A percentile compares a stretch with the other conserved stretches of the same genome.
phyloP scores from a whole-genome alignment of 2,329 filamentous ascomycete species.

The Penicillium oxalicum region DNA sequence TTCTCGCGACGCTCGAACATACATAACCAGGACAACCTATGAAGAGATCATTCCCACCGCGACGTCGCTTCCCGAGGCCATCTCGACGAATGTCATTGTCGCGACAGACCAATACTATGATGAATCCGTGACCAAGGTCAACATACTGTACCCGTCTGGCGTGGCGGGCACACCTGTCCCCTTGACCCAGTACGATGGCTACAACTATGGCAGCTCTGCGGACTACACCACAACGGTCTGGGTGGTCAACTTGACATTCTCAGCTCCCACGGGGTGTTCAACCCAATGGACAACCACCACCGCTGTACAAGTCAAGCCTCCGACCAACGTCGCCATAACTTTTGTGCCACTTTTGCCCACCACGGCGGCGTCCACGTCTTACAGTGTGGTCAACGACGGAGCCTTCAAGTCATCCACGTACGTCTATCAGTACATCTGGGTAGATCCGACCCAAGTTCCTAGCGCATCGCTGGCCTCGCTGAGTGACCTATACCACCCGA shows the following conservation, averaged over 20 bases:
- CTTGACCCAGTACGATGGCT: not conserved
- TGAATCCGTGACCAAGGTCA: slow-evolving; percentile 20
- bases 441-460: slow-evolving; percentile 28
- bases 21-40: slow-evolving; percentile 11
- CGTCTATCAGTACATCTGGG: slow-evolving; percentile 21
- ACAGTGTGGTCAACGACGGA: slow-evolving; percentile 16
- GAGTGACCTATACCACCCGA: slow-evolving; percentile 16
- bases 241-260: slow-evolving; percentile 24
- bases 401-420: slow-evolving; percentile 24
- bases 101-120: slow-evolving; percentile 8
- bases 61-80: slow-evolving; percentile 18
- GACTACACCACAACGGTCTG: slow-evolving; percentile 14
- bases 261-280: slow-evolving; percentile 25
- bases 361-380: slow-evolving; percentile 19
- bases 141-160: slow-evolving; percentile 25
- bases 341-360: slow-evolving; percentile 16
- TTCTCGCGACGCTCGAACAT: slow-evolving; percentile 3
- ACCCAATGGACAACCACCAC: slow-evolving; percentile 25
- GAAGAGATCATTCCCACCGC: slow-evolving; percentile 20
- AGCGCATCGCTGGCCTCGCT: slow-evolving; percentile 14
- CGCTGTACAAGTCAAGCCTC: slow-evolving; percentile 15
- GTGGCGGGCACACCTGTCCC: slow-evolving; percentile 12
- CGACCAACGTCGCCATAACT: not conserved
- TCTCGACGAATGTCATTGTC: slow-evolving; percentile 23
- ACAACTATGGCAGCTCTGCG: slow-evolving; percentile 4